Evolutionary conservation across 139 green algal species (phyloP).

Genomic region (Micractinium sp.): DNA sequence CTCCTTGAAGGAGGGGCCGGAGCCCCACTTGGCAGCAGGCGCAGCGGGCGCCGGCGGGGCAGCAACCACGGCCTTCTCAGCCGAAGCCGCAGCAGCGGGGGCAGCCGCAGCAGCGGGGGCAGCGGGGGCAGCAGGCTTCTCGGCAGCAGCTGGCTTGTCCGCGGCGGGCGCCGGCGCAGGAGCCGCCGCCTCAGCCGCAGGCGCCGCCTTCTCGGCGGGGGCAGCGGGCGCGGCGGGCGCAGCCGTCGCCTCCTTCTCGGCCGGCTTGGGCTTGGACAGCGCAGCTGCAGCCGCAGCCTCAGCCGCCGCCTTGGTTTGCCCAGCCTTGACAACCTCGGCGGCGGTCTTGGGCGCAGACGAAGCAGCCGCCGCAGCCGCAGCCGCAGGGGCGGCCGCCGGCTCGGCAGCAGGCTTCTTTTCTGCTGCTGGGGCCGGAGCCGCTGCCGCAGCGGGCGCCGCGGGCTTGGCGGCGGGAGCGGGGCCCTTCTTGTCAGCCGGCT

Average conservation of each 20-base stretch:
- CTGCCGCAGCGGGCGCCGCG: background rate
- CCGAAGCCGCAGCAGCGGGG: background rate
- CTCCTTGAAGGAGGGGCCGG: background rate
- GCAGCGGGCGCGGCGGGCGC: background rate
- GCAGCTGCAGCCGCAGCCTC: background rate
- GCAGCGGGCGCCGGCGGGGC: background rate
- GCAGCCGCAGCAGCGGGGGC: background rate
- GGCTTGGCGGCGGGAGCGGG: background rate
- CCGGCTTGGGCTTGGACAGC: slow-evolving; percentile 12
- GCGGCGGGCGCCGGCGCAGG: background rate
- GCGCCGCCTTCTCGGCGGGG: background rate
- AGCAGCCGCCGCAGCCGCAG: background rate
- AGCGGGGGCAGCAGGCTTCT: background rate
- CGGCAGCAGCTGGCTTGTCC: background rate
- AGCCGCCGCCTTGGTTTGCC: slow-evolving; percentile 1
- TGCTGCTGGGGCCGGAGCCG: background rate
- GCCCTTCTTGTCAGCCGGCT: background rate
- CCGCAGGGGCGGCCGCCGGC: background rate
- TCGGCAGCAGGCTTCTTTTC: background rate
- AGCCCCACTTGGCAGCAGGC: background rate
- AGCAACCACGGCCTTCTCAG: background rate
- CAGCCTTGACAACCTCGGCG: background rate
- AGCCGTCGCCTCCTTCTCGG: background rate
- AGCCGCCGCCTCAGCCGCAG: slow-evolving; percentile 5
- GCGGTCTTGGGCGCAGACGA: background rate